Evolutionary conservation across 108 stramenopile species (phyloP).

Genomic region (Tribonema minus): DNA sequence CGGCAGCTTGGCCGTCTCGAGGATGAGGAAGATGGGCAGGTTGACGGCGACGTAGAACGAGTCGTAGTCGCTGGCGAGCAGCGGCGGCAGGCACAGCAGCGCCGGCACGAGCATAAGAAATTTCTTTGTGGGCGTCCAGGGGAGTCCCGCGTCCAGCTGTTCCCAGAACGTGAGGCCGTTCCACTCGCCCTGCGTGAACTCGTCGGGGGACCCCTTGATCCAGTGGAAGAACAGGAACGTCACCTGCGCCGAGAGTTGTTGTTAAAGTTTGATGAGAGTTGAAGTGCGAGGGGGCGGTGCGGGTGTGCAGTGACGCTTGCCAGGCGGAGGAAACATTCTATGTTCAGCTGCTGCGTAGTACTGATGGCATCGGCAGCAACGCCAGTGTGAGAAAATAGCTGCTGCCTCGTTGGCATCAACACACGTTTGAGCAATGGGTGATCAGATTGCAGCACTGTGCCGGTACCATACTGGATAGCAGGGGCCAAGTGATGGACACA

Average conservation of each 20-base stretch:
- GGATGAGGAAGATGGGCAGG: slow-evolving; percentile 66
- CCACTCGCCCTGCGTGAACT: slow-evolving; percentile 56
- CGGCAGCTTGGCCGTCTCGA: slow-evolving; percentile 81
- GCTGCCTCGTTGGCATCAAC: too few relatives aligned
- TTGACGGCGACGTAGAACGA: slow-evolving; percentile 62
- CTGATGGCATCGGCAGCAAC: too few relatives aligned
- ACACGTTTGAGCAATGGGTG: too few relatives aligned
- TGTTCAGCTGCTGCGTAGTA: too few relatives aligned
- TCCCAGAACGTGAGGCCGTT: slow-evolving; percentile 57
- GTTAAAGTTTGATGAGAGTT: too few relatives aligned
- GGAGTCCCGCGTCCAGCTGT: slow-evolving; percentile 55
- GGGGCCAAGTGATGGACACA: too few relatives aligned
- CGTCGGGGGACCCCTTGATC: slow-evolving; percentile 60
- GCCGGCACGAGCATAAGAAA: slow-evolving; percentile 56
- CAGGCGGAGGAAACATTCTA: too few relatives aligned
- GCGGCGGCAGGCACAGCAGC: slow-evolving; percentile 38
- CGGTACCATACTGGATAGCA: too few relatives aligned
- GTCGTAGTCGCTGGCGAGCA: slow-evolving; percentile 46
- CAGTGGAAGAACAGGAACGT: slow-evolving; percentile 58
- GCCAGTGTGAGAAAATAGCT: too few relatives aligned
- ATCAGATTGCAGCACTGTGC: too few relatives aligned
- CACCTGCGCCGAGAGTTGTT: slow-evolving; percentile 14
- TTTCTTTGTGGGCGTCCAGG: slow-evolving; percentile 57
- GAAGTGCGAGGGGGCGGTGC: neutral
- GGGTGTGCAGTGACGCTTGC: too few relatives aligned